Evolutionary conservation across 306 rosid genomes (phyloP).

Genomic region (Vachellia collinsii): DNA sequence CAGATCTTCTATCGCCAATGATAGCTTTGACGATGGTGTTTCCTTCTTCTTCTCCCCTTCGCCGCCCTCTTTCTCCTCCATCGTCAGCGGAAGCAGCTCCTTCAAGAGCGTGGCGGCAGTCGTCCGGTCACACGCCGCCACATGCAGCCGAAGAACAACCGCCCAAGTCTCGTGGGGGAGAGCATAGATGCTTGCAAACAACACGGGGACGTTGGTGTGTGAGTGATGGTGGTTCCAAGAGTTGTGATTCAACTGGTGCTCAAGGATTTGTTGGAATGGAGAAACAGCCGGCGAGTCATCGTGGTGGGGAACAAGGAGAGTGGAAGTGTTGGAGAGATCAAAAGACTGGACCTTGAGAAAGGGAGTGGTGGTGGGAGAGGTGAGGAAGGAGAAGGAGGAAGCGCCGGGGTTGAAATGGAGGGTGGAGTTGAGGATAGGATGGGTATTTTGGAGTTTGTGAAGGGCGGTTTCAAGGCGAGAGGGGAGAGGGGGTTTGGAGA

Average conservation of each 20-base stretch:
- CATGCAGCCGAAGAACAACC: conserved; percentile 52
- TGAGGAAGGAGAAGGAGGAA: conserved; percentile 39
- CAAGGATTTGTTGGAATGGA: conserved; percentile 51
- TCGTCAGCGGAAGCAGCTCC: conserved; percentile 43
- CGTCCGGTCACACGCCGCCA: conserved; percentile 63
- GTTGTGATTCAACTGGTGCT: conserved; percentile 56
- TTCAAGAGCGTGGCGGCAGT: conserved; percentile 54
- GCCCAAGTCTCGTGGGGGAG: conserved; percentile 36
- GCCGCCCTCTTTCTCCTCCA: background rate
- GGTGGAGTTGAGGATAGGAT: conserved; percentile 62
- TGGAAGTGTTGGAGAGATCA: conserved; percentile 14
- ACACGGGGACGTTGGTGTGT: conserved; percentile 18
- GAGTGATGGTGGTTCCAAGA: conserved; percentile 31
- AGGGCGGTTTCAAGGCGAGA: conserved; percentile 47
- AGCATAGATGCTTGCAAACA: conserved; percentile 46
- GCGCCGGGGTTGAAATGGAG: conserved; percentile 33
- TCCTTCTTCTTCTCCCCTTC: background rate
- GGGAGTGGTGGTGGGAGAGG: conserved; percentile 39
- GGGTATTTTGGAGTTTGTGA: conserved; percentile 51
- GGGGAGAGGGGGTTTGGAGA: conserved; percentile 33
- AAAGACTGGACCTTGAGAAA: conserved; percentile 37
- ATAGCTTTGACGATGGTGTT: background rate
- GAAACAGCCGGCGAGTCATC: conserved; percentile 29
- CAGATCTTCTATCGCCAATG: conserved; percentile 53
- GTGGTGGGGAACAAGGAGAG: conserved; percentile 11